Evolutionary conservation across 1,139 yeast genomes (phyloP), one percentile per base, ranked within the genome.

Genomic region (Ogataea hybrid): DNA sequence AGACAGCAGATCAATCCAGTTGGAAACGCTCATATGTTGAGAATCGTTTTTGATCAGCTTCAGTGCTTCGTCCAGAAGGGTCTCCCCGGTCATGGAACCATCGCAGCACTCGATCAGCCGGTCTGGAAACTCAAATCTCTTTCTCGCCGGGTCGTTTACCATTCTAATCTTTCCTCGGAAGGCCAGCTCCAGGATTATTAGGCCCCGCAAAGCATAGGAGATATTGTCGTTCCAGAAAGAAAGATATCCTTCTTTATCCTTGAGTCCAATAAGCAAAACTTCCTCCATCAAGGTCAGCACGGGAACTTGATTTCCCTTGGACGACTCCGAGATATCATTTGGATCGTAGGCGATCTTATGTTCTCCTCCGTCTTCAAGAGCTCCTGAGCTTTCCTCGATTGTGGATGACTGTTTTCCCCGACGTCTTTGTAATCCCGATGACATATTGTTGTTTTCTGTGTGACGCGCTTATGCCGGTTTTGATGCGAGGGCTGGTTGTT

Each of bases 191-290:
- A 92, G 76, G 45, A 92, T 62, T 50, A 92, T 92, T 62, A 97
- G 86, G 10, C 98, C 99, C 56, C 99, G 81, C 48, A 92, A 75
- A 2, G 97, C 96, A 66, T 92, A 94, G 22, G 97, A 88, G 45
- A 92, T 90, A 63, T 88, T 90, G 65, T 92, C 99, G 63, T 92
- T 94, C 98, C 98, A 92, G 65, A 92, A 92, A 17, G 97, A 88
- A 45, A 92, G 72, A 63, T 90, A 89, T 6, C 98, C 98, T 65
- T 92, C 97, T 57, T 85, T 84, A 64, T 92, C 98, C 61, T 92
- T 90, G 52, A 92, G 73, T 2, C 98, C 99, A 69, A 92, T 78
- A 50, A 92, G 73, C 48, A 92, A 69, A 8, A 92, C 96, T 64
- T 92, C 98, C 65, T 92, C 99, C 97, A 92, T 89, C 53, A 92